phyloP scores from a whole-genome alignment of 2,329 filamentous ascomycete genomes.

The Colletotrichum theobromicola region DNA sequence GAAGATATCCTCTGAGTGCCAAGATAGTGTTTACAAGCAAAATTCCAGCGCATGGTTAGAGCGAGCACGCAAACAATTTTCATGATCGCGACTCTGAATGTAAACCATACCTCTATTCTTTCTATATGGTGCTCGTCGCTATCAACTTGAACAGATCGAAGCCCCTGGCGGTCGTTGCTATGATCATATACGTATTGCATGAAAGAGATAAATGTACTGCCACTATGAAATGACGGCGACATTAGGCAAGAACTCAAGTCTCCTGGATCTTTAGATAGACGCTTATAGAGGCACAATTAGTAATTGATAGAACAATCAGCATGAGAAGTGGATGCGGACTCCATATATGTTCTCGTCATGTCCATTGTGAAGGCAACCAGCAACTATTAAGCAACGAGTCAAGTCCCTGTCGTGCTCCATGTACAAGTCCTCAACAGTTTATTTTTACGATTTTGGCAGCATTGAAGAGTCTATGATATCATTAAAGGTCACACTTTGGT shows the following conservation, averaged over 20 bases:
- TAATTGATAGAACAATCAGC: not conserved
- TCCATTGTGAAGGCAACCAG: not conserved
- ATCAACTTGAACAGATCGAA: fast-evolving
- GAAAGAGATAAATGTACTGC: not conserved
- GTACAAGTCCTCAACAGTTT: not conserved
- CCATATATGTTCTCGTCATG: too few relatives aligned
- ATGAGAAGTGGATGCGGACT: too few relatives aligned
- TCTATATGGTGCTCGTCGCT: fast-evolving
- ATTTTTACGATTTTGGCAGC: not conserved
- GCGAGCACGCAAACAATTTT: not conserved
- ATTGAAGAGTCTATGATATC: not conserved
- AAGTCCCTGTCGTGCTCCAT: not conserved
- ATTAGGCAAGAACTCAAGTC: not conserved
- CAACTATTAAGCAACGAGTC: not conserved
- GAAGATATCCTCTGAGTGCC: too few relatives aligned
- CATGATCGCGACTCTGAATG: not conserved
- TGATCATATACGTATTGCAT: not conserved
- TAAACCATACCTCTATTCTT: too few relatives aligned
- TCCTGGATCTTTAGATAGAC: fast-evolving
- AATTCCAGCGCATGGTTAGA: not conserved
- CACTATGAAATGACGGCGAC: not conserved
- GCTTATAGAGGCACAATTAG: not conserved
- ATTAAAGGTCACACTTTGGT: not conserved
- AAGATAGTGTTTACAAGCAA: not conserved
- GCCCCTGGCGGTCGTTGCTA: not conserved